These are phyloP conservation scores for Pseudopediastrum boryanum DNA, from an alignment of 139 green algal genomes.

Conservation along the genomic window DNA sequence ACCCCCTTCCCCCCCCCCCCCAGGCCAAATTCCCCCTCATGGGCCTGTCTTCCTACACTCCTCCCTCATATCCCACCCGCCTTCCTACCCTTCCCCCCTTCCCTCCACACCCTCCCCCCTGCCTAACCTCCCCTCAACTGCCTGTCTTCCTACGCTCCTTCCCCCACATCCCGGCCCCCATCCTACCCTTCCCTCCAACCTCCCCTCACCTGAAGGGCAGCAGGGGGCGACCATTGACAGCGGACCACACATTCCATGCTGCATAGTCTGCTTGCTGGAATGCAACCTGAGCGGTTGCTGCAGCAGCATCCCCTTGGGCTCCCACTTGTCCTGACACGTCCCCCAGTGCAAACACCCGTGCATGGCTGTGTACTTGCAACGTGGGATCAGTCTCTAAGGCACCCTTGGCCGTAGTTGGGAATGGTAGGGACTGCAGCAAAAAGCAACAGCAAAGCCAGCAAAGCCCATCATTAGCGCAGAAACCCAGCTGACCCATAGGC, in stretches of 20 bases:
- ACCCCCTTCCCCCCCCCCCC: too few relatives aligned
- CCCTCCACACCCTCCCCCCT: too few relatives aligned
- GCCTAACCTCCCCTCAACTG: too few relatives aligned
- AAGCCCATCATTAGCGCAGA: too few relatives aligned
- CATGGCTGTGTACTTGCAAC: slow-evolving; percentile 71
- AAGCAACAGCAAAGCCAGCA: neutral
- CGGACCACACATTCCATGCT: slow-evolving; percentile 97
- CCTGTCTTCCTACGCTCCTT: too few relatives aligned
- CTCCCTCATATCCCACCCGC: too few relatives aligned
- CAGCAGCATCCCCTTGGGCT: neutral
- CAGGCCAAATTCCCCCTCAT: too few relatives aligned
- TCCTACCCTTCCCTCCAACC: too few relatives aligned
- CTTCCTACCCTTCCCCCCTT: too few relatives aligned
- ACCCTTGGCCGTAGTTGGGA: slow-evolving; percentile 68
- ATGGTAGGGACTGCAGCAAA: slow-evolving; percentile 64
- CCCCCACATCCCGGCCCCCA: too few relatives aligned
- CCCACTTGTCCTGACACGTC: slow-evolving; percentile 63
- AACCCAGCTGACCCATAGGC: too few relatives aligned
- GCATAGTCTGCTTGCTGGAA: slow-evolving; percentile 98
- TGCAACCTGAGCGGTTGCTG: slow-evolving; percentile 90
- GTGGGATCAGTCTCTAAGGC: slow-evolving; percentile 80
- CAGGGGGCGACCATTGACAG: slow-evolving; percentile 86
- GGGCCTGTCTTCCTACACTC: too few relatives aligned
- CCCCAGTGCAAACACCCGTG: slow-evolving; percentile 91
- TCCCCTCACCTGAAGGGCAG: slow-evolving; percentile 81